Evolutionary conservation across 768 basidiomycete species (phyloP).

Genomic region (Tulasnella sp.): DNA sequence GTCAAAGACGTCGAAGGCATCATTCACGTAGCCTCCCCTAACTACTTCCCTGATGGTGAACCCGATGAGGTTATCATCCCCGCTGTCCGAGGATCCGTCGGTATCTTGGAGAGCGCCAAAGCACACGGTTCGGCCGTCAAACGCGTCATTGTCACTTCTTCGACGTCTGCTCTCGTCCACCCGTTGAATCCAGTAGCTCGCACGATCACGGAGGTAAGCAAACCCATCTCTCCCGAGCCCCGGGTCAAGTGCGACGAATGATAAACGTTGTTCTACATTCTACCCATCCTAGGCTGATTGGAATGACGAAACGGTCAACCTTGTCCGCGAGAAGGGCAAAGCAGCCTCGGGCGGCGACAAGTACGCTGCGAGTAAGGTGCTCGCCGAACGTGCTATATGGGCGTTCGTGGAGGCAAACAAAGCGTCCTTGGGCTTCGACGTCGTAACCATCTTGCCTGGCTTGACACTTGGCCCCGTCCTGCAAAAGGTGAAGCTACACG

Average conservation of each 20-base stretch:
- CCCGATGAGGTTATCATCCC: slow-evolving; percentile 34
- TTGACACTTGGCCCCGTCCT: slow-evolving; percentile 27
- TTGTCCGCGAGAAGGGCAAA: slow-evolving; percentile 34
- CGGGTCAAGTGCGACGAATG: slow-evolving; percentile 39
- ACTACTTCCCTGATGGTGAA: slow-evolving; percentile 14
- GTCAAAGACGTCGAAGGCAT: slow-evolving; percentile 32
- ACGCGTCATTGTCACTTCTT: background rate
- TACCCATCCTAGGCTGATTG: slow-evolving; percentile 36
- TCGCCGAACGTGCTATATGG: slow-evolving; percentile 30
- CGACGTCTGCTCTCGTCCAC: background rate
- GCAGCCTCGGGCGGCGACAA: slow-evolving; percentile 31
- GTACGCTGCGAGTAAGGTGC: slow-evolving; percentile 33
- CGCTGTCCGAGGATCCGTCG: slow-evolving; percentile 40
- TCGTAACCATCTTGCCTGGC: slow-evolving; percentile 35
- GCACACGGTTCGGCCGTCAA: slow-evolving; percentile 36
- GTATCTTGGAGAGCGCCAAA: slow-evolving; percentile 37
- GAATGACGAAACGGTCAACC: slow-evolving; percentile 33
- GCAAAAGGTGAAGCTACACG: background rate
- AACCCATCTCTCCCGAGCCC: background rate
- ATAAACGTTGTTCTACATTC: slow-evolving; percentile 40
- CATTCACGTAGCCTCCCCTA: slow-evolving; percentile 32
- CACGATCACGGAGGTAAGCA: background rate
- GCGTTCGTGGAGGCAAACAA: slow-evolving; percentile 29
- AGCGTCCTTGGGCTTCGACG: slow-evolving; percentile 30
- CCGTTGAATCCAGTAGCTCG: slow-evolving; percentile 17